Base-by-base conservation (phyloP, 345 rosid genomes). In the Euphorbia peplus region DNA sequence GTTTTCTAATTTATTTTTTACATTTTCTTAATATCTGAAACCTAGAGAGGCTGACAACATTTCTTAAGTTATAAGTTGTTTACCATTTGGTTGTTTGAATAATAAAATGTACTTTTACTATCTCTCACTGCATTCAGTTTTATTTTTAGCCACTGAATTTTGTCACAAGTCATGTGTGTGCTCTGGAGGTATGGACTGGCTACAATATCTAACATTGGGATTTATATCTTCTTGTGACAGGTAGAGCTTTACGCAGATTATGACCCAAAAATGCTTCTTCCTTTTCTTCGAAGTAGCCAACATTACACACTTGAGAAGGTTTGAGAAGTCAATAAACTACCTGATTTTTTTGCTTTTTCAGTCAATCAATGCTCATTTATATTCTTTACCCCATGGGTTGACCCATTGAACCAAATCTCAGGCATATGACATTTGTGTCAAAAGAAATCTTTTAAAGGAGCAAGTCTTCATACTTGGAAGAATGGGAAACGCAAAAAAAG, bases 301-400 rank as follows among this genome's bases (percentile, higher is more conserved):
- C 98, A 95, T 81, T 92, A 90, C 80, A 95, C 87, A 44, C 87
- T 95, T 60, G 99, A 92, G 84, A 88, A 95, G 97, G 99, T 95
- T 69, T 68, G 81, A 57, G 61, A 60, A 46, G 65, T 80, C n/a
- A 62, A 78, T n/a, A 63, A 60, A 66, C 61, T 60, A 56, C 29
- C 44, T 42, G 39, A 15, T 46, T 66, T 62, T 52, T 16, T 73
- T 54, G 59, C 64, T 54, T 62, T 26, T 22, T 25, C 15, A 48
- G 41, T 59, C 28, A 18, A 62, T 54, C 19, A 13, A 28, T 51
- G 26, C 4, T n/a, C 42, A 32, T 26, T 9, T 54, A 15, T 63
- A 58, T 78, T 54, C 29, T 46, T 42, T 19, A 19, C 60, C 26
- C 42, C 58, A 41, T 44, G 35, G 54, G 64, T 56, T 81, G 67